phyloP scores from a whole-genome alignment of 768 basidiomycete genomes.

The Tricholoma terreum region DNA sequence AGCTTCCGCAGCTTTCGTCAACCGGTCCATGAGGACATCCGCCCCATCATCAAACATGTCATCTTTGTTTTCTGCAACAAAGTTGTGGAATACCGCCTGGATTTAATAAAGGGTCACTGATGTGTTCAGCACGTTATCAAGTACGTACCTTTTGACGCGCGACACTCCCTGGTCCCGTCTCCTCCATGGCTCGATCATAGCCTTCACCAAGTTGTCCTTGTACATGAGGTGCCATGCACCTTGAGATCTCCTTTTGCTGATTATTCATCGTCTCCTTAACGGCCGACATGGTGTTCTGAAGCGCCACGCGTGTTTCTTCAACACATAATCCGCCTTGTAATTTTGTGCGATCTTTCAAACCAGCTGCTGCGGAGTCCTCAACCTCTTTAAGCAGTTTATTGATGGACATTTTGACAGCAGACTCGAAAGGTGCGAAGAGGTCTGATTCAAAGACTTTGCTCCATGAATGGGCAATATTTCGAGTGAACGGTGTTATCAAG shows the following conservation, averaged over 20 bases:
- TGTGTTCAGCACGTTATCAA: neutral
- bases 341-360: conserved; percentile 50
- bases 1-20: conserved; percentile 45
- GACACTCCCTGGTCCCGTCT: conserved; percentile 54
- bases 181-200: conserved; percentile 52
- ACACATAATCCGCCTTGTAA: conserved; percentile 50
- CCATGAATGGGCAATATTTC: conserved; percentile 57
- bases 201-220: conserved; percentile 47
- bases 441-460: conserved; percentile 58
- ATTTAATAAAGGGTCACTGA: conserved; percentile 1
- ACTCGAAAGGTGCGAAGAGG: conserved; percentile 48
- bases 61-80: conserved; percentile 41
- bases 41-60: conserved; percentile 53
- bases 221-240: conserved; percentile 55
- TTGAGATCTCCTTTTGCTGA: conserved; percentile 59
- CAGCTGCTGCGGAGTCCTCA: conserved; percentile 46
- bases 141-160: conserved; percentile 53
- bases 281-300: conserved; percentile 44
- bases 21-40: conserved; percentile 44
- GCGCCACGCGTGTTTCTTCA: conserved; percentile 48
- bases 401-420: conserved; percentile 34
- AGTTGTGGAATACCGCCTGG: conserved; percentile 48
- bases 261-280: conserved; percentile 48
- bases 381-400: conserved; percentile 47
- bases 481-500: conserved; percentile 54